Evolutionary conservation across 768 basidiomycete genomes (phyloP).

Genomic region (Boletellus ananiceps): DNA sequence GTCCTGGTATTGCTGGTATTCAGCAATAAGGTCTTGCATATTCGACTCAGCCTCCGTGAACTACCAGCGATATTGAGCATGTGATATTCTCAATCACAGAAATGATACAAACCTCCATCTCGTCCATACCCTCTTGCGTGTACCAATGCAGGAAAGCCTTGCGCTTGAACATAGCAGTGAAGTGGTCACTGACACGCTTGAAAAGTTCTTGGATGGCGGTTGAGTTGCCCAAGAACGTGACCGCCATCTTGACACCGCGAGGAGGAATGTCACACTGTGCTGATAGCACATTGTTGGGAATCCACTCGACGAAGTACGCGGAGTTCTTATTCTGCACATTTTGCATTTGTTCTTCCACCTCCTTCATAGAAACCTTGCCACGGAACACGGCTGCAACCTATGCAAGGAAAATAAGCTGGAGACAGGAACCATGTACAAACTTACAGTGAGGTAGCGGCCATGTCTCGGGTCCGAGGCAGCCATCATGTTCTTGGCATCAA

Average conservation of each 20-base stretch:
- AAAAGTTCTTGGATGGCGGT: constrained; percentile 97
- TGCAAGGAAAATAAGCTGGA: neutral
- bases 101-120: constrained; percentile 69
- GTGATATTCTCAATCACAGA: neutral
- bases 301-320: constrained; percentile 99
- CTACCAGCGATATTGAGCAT: constrained; percentile 28
- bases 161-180: constrained; percentile 98
- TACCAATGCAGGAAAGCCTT: constrained; percentile 99
- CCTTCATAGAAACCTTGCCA: constrained; percentile 99
- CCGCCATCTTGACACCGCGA: constrained; percentile 92
- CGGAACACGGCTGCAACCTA: constrained; percentile 95
- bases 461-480: constrained; percentile 95
- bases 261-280: constrained; percentile 99
- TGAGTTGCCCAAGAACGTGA: constrained; percentile 96
- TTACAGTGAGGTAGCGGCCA: constrained; percentile 93
- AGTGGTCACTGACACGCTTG: constrained; percentile 98
- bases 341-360: constrained; percentile 99
- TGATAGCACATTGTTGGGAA: constrained; percentile 97
- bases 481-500: constrained; percentile 99
- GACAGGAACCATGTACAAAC: constrained; percentile 15
- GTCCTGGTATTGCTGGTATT: constrained; percentile 96
- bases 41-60: constrained; percentile 99
- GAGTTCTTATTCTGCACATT: constrained; percentile 97
- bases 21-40: constrained; percentile 98
- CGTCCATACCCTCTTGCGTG: constrained; percentile 99